These are phyloP conservation scores for Funneliformis caledonium DNA, from an alignment of 371 early-diverging fungal species.

Conservation along the genomic window DNA sequence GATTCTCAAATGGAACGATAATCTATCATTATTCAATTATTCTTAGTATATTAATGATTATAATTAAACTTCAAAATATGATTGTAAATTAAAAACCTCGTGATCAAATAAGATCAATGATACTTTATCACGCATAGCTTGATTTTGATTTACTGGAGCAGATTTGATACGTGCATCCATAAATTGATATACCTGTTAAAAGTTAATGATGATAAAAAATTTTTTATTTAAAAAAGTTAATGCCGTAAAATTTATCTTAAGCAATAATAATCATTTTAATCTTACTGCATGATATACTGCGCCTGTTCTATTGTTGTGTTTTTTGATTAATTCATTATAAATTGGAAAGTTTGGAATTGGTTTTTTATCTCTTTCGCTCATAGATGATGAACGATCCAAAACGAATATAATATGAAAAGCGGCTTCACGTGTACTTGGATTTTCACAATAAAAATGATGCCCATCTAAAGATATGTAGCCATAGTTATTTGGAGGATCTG, in stretches of 20 bases:
- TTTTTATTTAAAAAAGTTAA: background rate
- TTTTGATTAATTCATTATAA: background rate
- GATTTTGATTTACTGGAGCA: background rate
- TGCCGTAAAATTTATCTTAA: background rate
- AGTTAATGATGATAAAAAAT: background rate
- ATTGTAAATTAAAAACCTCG: background rate
- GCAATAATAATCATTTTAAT: background rate
- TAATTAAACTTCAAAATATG: background rate
- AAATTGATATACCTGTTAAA: background rate
- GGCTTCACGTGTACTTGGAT: conserved; percentile 11
- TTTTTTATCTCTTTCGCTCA: background rate
- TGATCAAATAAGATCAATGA: background rate
- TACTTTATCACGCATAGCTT: background rate
- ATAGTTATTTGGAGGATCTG: background rate
- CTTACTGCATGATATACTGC: conserved; percentile 20
- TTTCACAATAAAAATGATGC: conserved; percentile 40
- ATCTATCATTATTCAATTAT: background rate
- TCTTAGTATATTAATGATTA: background rate
- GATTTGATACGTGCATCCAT: conserved; percentile 19
- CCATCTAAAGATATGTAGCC: conserved; percentile 40
- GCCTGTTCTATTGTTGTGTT: conserved; percentile 18
- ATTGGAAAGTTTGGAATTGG: background rate
- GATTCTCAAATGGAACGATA: conserved; percentile 10
- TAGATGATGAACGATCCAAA: background rate
- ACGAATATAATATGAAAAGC: conserved; percentile 22